Evolutionary conservation across 106 monocot genomes (phyloP), one percentile per base, ranked within the genome.

Genomic region (Allium fistulosum): DNA sequence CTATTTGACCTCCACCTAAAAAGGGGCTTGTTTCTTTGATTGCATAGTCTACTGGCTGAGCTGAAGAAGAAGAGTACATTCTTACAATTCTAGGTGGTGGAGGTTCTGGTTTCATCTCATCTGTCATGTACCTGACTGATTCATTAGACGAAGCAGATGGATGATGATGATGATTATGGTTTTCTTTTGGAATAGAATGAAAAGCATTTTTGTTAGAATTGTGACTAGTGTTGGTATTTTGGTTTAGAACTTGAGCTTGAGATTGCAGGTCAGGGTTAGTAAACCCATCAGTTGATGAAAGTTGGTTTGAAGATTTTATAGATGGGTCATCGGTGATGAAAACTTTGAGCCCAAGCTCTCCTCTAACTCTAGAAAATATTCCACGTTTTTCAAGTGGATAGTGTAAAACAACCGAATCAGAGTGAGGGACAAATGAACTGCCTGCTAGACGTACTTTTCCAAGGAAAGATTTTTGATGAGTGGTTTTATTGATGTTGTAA

Each of bases 321-420:
- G 85, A 86, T n/a, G 90, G 90, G 46, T 90, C 90, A 76, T 90
- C 80, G 7, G 90, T 90, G 48, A 90, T 37, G 62, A 82, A 88
- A 2, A 88, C 88, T 58, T 85, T 85, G n/a, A 88, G 81, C 14
- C 88, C 88, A 53, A 90, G 70, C 55, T 86, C 90, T 59, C 90
- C 86, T 49, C 78, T 86, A 7, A 90, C 86, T 55, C 86, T 85
- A 3, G 90, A 90, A 61, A 90, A 90, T 7, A 89, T 74, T 27
- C 82, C 79, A 62, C 86, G 86, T 59, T 90, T 90, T 57, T 86
- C 90, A 17, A 90, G 28, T 13, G 90, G 90, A 59, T 86, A 90
- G 62, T 83, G 83, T 75, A 86, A 48, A 11, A 81, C 80, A 12
- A 90, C 83, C 48, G 85, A 74, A 68, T 90, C 90, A 65, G 80